Percentiles rank a stretch among this genome's conserved stretches.
Evolutionary conservation across 345 rosid genomes (phyloP).

Genomic region (Moringa oleifera): DNA sequence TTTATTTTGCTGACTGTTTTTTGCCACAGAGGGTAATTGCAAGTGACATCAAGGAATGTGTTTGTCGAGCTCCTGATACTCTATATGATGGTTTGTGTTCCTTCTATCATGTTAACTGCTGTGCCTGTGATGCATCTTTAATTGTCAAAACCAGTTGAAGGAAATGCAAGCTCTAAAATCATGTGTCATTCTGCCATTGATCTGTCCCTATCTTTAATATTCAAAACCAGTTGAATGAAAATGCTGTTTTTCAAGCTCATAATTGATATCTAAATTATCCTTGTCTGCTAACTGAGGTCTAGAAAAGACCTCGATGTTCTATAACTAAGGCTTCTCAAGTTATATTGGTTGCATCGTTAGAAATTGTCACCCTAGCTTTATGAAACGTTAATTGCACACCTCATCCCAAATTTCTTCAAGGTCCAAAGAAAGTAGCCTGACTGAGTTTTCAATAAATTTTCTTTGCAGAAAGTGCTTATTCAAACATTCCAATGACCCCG

Average conservation of each 20-base stretch:
- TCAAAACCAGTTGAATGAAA: too few relatives aligned
- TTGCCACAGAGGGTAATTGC: slow-evolving; percentile 78
- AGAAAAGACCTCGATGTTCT: not conserved
- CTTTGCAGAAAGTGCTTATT: slow-evolving; percentile 68
- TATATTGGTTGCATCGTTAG: not conserved
- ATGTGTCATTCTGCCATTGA: not conserved
- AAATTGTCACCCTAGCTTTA: not conserved
- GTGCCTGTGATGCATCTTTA: not conserved
- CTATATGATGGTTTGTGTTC: slow-evolving; percentile 76
- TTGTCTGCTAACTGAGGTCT: not conserved
- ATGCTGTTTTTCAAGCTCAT: too few relatives aligned
- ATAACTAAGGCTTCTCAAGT: not conserved
- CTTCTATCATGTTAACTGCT: not conserved
- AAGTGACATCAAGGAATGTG: slow-evolving; percentile 94
- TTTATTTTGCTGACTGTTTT: slow-evolving; percentile 22
- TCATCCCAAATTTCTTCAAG: not conserved
- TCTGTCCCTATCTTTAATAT: too few relatives aligned
- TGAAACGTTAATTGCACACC: slow-evolving; percentile 1
- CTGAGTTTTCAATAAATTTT: slow-evolving; percentile 15
- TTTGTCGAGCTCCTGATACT: slow-evolving; percentile 96
- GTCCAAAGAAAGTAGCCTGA: slow-evolving; percentile 4
- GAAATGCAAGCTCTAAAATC: not conserved
- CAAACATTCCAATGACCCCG: slow-evolving; percentile 96
- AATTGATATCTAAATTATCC: not conserved
- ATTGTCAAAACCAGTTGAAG: not conserved